phyloP scores from a whole-genome alignment of 1,284 basidiomycete genomes.

The Phenoliferia sp. region DNA sequence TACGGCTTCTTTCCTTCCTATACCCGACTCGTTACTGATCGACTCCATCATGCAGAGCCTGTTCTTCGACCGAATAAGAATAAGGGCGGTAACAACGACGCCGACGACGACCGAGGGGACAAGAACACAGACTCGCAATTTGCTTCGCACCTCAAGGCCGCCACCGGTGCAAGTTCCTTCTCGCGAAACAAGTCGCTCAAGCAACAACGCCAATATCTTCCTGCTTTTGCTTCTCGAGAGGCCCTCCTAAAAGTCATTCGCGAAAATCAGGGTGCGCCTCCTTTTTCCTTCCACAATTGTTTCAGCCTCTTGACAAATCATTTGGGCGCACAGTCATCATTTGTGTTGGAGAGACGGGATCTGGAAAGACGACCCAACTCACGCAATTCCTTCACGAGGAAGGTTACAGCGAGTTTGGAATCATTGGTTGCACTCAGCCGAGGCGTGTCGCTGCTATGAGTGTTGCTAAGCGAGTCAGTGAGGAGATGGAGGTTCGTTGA shows the following conservation, averaged over 20 bases:
- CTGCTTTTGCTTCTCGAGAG: slow-evolving; percentile 95
- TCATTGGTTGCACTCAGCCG: slow-evolving; percentile 94
- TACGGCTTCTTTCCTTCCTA: too few relatives aligned
- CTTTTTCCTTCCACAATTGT: background rate
- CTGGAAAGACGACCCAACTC: slow-evolving; percentile 94
- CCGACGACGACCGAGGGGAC: slow-evolving; percentile 58
- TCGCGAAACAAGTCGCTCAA: slow-evolving; percentile 77
- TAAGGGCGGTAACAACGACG: slow-evolving; percentile 49
- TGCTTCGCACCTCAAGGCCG: slow-evolving; percentile 70
- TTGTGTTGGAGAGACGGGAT: slow-evolving; percentile 46
- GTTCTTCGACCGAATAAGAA: slow-evolving; percentile 28
- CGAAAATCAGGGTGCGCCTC: slow-evolving; percentile 83
- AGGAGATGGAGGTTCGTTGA: slow-evolving; percentile 98
- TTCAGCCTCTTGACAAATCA: too few relatives aligned
- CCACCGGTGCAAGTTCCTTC: slow-evolving; percentile 69
- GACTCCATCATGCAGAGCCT: too few relatives aligned
- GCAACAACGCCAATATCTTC: slow-evolving; percentile 93
- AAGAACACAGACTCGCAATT: slow-evolving; percentile 96
- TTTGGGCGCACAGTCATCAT: too few relatives aligned
- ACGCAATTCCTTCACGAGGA: slow-evolving; percentile 98
- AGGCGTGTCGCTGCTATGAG: slow-evolving; percentile 99
- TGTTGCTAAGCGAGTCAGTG: slow-evolving; percentile 95
- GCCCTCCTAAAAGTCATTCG: slow-evolving; percentile 83
- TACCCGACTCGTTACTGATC: too few relatives aligned
- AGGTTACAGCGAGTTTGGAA: slow-evolving; percentile 81